phyloP scores from a whole-genome alignment of 495 filamentous ascomycete genomes.

The Xylaria flabelliformis region DNA sequence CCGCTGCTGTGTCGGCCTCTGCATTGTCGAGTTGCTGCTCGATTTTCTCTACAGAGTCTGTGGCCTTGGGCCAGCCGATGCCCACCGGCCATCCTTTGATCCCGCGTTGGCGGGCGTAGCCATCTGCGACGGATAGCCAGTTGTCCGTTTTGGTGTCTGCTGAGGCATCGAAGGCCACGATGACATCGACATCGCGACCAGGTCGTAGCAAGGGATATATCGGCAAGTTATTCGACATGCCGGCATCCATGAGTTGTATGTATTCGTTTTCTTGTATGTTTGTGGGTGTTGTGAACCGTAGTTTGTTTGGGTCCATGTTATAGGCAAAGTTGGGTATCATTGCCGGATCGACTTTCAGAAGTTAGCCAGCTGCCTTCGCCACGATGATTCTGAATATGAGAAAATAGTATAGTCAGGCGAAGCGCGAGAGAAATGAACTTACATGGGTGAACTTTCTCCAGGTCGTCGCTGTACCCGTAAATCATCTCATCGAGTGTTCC shows the following conservation, averaged over 20 bases:
- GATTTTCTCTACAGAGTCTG: conserved; percentile 58
- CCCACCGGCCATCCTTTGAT: conserved; percentile 94
- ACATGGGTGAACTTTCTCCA: conserved; percentile 83
- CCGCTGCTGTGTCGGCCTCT: conserved; percentile 62
- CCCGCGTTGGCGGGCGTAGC: conserved; percentile 85
- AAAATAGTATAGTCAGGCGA: neutral
- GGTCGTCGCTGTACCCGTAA: conserved; percentile 76
- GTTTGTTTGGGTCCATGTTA: conserved; percentile 70
- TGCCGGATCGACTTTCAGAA: conserved; percentile 70
- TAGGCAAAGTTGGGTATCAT: conserved; percentile 84
- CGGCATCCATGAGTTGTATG: conserved; percentile 92
- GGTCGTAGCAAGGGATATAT: conserved; percentile 92
- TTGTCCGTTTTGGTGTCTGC: conserved; percentile 87
- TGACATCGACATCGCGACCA: conserved; percentile 84
- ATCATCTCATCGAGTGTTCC: conserved; percentile 83
- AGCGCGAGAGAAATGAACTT: conserved; percentile 4
- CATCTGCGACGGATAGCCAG: conserved; percentile 91
- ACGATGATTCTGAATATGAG: neutral
- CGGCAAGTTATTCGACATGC: conserved; percentile 97
- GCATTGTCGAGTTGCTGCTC: conserved; percentile 72
- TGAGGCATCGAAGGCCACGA: conserved; percentile 88
- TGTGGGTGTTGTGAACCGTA: conserved; percentile 76
- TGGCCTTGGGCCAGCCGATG: conserved; percentile 80
- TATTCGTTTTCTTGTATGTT: conserved; percentile 72
- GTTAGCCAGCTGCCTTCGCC: neutral